Evolutionary conservation across 192 early-diverging fungal species (phyloP).

Genomic region (Backusella westeae): DNA sequence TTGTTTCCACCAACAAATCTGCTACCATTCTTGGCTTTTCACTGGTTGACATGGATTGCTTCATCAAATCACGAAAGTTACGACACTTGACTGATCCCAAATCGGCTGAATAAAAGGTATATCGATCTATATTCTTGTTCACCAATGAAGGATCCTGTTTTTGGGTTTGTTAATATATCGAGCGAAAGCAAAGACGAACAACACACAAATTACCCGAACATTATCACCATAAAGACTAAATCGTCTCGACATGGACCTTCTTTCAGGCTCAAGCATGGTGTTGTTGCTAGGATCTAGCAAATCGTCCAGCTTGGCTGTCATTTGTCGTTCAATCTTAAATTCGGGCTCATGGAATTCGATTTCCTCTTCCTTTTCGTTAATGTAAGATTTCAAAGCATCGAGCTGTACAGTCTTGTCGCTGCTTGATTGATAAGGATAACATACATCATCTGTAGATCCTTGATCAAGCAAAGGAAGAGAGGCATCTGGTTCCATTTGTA

Average conservation of each 20-base stretch:
- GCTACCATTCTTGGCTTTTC: background rate
- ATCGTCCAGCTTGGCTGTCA: constrained; percentile 4
- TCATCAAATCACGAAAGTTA: background rate
- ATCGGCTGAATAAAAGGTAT: constrained; percentile 11
- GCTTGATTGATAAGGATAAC: background rate
- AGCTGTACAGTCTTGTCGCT: background rate
- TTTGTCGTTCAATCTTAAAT: background rate
- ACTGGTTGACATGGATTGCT: background rate
- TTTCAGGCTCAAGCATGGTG: background rate
- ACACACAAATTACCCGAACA: background rate
- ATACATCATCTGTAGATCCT: background rate
- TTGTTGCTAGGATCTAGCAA: background rate
- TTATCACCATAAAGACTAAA: constrained; percentile 14
- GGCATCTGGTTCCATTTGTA: background rate
- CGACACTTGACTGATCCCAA: constrained; percentile 1
- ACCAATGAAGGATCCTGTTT: background rate
- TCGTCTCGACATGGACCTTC: background rate
- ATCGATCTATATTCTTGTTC: background rate
- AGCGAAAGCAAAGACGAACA: background rate
- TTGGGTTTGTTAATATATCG: too few species aligned
- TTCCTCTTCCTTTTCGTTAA: background rate
- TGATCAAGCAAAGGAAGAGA: background rate
- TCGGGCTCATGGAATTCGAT: background rate
- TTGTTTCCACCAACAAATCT: background rate
- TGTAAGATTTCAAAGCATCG: background rate